These are phyloP conservation scores for Penicillium crystallinum DNA, from an alignment of 495 filamentous ascomycete species.

Conservation along the genomic window DNA sequence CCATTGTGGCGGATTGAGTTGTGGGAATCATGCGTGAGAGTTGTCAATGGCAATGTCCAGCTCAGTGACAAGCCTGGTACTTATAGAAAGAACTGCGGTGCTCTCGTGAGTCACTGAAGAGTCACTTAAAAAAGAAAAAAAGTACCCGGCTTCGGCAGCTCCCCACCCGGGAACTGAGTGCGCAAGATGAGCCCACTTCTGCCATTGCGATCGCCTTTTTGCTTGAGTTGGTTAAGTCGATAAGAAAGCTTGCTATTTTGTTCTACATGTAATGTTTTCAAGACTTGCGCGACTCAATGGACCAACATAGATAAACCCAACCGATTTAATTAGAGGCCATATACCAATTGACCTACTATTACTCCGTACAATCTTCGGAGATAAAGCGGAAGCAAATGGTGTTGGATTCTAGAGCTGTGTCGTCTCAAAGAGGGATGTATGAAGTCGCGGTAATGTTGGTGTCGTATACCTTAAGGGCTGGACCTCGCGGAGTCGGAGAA, in stretches of 20 bases:
- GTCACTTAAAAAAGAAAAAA: constrained; percentile 13
- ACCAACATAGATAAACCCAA: no score
- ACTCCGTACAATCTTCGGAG: neutral
- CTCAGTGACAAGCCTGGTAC: neutral
- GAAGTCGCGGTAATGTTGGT: neutral
- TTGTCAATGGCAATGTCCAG: neutral
- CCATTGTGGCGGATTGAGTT: constrained; percentile 33
- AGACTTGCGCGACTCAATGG: neutral
- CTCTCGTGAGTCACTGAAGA: constrained; percentile 16
- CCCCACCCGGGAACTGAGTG: constrained; percentile 11
- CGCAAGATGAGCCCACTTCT: constrained; percentile 9
- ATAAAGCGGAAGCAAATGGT: no score
- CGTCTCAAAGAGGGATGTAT: no score
- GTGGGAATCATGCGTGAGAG: constrained; percentile 24
- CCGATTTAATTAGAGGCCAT: no score
- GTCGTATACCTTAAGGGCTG: neutral
- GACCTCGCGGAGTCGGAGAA: constrained; percentile 31
- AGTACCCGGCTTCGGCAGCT: constrained; percentile 21
- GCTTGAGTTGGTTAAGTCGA: no score
- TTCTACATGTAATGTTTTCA: neutral
- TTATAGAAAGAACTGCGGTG: neutral
- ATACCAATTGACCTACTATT: neutral
- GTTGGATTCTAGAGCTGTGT: no score
- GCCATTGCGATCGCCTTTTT: no score
- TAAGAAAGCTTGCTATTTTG: no score